Conservation (phyloP, 2,329 filamentous ascomycete species). For the Decorospora gaudefroyi region DNA sequence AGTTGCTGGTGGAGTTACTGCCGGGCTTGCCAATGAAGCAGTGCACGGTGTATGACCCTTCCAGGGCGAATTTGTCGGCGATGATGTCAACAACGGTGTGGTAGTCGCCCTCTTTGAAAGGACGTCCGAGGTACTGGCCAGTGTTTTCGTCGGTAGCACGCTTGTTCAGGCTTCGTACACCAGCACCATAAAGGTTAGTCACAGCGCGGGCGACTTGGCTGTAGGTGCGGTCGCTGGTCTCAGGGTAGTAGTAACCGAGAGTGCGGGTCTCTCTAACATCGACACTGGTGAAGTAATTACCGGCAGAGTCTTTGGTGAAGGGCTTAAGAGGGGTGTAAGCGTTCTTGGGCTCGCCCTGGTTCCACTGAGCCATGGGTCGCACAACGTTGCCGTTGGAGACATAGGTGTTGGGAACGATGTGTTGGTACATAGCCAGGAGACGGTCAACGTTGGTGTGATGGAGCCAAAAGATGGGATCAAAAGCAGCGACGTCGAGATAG, state of each 20-base stretch:
- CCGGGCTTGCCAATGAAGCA: constrained; percentile 42
- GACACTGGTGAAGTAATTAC: constrained; percentile 53
- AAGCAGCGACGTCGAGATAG: constrained; percentile 73
- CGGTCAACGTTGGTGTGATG: constrained; percentile 48
- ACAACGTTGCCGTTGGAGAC: constrained; percentile 54
- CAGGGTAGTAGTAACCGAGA: constrained; percentile 51
- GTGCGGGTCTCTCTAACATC: constrained; percentile 45
- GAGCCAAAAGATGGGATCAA: constrained; percentile 68
- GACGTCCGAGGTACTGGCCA: constrained; percentile 40
- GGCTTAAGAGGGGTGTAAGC: constrained; percentile 54
- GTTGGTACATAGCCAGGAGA: constrained; percentile 76
- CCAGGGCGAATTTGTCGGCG: constrained; percentile 43
- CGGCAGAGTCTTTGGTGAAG: constrained; percentile 40
- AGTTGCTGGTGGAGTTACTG: constrained; percentile 32
- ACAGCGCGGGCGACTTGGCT: constrained; percentile 34
- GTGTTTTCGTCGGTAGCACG: constrained; percentile 19
- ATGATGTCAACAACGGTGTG: constrained; percentile 41
- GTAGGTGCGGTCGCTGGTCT: constrained; percentile 34
- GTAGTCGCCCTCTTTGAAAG: constrained; percentile 43
- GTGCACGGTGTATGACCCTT: constrained; percentile 45
- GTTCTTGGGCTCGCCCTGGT: constrained; percentile 56
- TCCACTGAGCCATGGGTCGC: constrained; percentile 43
- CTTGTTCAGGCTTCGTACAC: constrained; percentile 45
- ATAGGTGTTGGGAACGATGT: constrained; percentile 70
- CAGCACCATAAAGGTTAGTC: constrained; percentile 44